These are phyloP conservation scores for Blastocystis sp. DNA, from an alignment of 352 stramenopile genomes.

Conservation along the genomic window DNA sequence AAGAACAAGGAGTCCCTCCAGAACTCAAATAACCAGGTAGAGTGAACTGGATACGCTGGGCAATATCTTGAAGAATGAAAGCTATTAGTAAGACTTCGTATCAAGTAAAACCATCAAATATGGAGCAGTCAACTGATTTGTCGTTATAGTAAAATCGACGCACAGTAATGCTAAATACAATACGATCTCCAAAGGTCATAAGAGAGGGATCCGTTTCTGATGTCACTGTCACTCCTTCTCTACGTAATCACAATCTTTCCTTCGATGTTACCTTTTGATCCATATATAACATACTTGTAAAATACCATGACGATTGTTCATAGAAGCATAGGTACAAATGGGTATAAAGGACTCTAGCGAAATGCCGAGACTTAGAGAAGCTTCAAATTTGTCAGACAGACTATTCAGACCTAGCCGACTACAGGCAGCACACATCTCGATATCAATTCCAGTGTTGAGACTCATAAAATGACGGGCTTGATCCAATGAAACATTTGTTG, in stretches of 20 bases:
- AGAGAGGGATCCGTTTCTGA: not conserved
- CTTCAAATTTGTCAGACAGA: not conserved
- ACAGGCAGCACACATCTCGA: conserved; percentile 13
- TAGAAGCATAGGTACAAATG: conserved; percentile 16
- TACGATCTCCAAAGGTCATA: not conserved
- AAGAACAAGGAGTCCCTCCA: not conserved
- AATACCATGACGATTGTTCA: not conserved
- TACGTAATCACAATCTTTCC: not conserved
- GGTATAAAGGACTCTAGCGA: not conserved
- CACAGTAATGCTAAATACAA: not conserved
- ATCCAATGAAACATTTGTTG: not conserved
- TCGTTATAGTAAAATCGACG: not conserved
- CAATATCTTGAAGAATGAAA: conserved; percentile 6
- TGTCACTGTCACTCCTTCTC: not conserved
- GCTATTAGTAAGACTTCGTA: not conserved
- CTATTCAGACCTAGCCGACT: not conserved
- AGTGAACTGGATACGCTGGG: not conserved
- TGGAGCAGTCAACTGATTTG: not conserved
- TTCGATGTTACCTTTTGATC: not conserved
- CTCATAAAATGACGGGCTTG: conserved; percentile 32
- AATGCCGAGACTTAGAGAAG: not conserved
- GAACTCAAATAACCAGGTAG: conserved; percentile 38
- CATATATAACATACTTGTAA: conserved; percentile 9
- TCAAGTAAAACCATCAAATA: not conserved
- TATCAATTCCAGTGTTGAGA: conserved; percentile 17